phyloP scores from a whole-genome alignment of 129 eudicot genomes.

The Arctium lappa region DNA sequence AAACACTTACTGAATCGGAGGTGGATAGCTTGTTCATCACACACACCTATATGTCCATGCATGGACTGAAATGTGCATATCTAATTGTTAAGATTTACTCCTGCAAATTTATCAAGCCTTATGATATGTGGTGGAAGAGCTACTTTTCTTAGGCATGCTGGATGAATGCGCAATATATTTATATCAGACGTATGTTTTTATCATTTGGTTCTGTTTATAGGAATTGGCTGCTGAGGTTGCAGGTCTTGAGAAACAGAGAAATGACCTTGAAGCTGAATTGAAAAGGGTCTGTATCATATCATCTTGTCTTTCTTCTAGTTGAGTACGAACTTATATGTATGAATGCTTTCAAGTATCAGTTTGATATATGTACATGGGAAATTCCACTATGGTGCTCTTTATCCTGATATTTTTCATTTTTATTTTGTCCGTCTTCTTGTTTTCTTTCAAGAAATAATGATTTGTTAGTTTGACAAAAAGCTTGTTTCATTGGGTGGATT shows the following conservation, averaged over 20 bases:
- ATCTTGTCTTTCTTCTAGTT: background rate
- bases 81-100: background rate
- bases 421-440: background rate
- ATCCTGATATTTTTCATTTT: background rate
- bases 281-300: conserved; percentile 58
- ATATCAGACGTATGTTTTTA: background rate
- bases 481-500: background rate
- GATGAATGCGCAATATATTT: background rate
- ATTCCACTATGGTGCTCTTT: background rate
- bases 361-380: background rate
- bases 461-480: background rate
- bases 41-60: background rate
- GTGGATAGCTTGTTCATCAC: too few relatives aligned
- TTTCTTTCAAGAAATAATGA: background rate
- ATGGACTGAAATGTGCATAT: background rate
- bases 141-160: background rate
- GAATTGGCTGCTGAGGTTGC: conserved; percentile 84
- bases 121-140: background rate
- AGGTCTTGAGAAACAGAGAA: conserved; percentile 84
- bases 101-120: background rate
- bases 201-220: conserved; percentile 34
- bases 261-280: conserved; percentile 86
- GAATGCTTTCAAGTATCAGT: background rate
- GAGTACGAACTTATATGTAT: background rate
- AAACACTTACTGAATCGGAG: too few relatives aligned